These are phyloP conservation scores for Cyclanthera cordifolia DNA, from an alignment of 306 rosid genomes.

Conservation along the genomic window DNA sequence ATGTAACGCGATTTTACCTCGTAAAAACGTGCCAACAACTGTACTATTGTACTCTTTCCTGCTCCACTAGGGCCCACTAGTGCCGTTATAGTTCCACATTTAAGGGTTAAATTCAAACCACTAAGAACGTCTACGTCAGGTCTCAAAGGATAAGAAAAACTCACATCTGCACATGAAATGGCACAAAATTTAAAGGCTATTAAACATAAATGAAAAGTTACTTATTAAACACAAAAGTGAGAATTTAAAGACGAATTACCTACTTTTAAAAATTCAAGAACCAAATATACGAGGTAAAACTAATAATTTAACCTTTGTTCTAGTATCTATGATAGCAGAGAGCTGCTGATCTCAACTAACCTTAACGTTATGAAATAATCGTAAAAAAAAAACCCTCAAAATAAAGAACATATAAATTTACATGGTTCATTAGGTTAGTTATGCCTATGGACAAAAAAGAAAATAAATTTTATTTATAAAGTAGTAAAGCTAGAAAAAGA, in stretches of 20 bases:
- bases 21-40: conserved; percentile 82
- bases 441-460: too few species aligned
- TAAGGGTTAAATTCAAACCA: conserved; percentile 59
- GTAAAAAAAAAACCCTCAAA: too few species aligned
- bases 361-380: neutral
- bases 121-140: conserved; percentile 57
- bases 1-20: conserved; percentile 46
- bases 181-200: neutral
- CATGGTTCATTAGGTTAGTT: too few species aligned
- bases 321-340: neutral
- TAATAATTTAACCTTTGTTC: neutral
- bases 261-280: too few species aligned
- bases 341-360: neutral
- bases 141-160: conserved; percentile 85
- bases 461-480: too few species aligned
- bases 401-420: too few species aligned
- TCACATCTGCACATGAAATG: conserved; percentile 48
- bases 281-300: too few species aligned
- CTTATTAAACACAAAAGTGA: too few species aligned
- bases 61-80: conserved; percentile 86
- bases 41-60: conserved; percentile 90
- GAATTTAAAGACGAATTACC: too few species aligned
- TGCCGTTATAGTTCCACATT: conserved; percentile 86
- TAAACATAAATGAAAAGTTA: neutral
- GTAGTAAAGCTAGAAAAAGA: too few species aligned